Evolutionary conservation across 2,329 filamentous ascomycete species (phyloP).

Genomic region (Neospermospora avenae): DNA sequence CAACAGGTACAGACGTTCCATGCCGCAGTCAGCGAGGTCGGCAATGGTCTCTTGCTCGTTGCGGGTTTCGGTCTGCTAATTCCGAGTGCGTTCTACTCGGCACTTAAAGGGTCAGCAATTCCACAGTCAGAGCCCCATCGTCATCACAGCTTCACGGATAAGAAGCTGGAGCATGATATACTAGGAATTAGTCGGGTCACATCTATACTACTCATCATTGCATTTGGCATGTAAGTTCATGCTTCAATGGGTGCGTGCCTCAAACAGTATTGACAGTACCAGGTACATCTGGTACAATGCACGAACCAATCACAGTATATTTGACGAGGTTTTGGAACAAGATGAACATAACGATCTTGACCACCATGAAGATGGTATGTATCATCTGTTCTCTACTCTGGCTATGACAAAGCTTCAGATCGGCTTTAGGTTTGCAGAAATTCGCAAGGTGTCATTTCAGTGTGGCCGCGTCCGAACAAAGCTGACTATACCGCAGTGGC

Average conservation of each 20-base stretch:
- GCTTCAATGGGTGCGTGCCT: not conserved
- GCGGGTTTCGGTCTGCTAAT: constrained; percentile 64
- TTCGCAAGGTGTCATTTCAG: not conserved
- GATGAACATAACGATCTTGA: constrained; percentile 69
- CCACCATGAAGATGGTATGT: constrained; percentile 49
- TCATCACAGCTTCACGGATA: constrained; percentile 5
- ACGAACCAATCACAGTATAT: constrained; percentile 69
- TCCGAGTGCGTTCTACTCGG: constrained; percentile 54
- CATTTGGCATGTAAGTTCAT: constrained; percentile 1
- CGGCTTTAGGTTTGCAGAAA: not conserved
- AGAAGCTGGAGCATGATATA: constrained; percentile 8
- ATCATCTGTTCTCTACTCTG: not conserved
- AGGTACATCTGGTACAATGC: constrained; percentile 10
- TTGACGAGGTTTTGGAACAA: constrained; percentile 66
- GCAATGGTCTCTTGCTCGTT: constrained; percentile 55
- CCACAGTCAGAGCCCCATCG: not conserved
- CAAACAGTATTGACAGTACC: not conserved
- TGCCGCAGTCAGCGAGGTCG: constrained; percentile 73
- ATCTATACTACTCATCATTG: constrained; percentile 1
- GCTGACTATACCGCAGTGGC: constrained; percentile 20
- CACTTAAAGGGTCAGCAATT: constrained; percentile 4
- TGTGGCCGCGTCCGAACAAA: not conserved
- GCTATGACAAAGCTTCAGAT: not conserved
- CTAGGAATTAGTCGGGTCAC: constrained; percentile 8
- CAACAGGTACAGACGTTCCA: constrained; percentile 69